Evolutionary conservation across 148 eudicot species (phyloP).

Genomic region (Amaranthus palmeri): DNA sequence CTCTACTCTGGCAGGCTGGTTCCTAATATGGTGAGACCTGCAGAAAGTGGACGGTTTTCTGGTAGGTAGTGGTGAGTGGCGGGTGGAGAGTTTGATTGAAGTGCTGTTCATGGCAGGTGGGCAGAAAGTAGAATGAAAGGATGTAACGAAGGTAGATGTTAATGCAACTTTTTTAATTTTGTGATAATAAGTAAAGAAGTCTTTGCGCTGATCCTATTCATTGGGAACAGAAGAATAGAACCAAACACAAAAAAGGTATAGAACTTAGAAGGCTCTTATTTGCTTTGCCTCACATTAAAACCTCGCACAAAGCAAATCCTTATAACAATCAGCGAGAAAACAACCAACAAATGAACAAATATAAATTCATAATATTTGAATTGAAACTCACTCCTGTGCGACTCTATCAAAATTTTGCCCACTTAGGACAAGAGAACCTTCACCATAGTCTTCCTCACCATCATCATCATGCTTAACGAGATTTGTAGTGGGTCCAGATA

Average conservation of each 20-base stretch:
- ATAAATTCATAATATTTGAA: slow-evolving; percentile 5
- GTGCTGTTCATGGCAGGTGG: too few relatives aligned
- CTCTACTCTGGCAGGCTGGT: not conserved
- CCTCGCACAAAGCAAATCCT: not conserved
- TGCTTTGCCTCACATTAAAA: not conserved
- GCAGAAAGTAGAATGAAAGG: too few relatives aligned
- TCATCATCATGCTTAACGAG: slow-evolving; percentile 78
- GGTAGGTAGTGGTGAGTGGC: too few relatives aligned
- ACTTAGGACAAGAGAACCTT: slow-evolving; percentile 63
- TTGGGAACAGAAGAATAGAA: not conserved
- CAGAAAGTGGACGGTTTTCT: too few relatives aligned
- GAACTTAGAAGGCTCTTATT: not conserved
- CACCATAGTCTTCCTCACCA: slow-evolving; percentile 62
- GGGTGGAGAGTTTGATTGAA: too few relatives aligned
- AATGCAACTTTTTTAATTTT: too few relatives aligned
- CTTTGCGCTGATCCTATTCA: not conserved
- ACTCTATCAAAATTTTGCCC: slow-evolving; percentile 66
- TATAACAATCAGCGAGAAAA: slow-evolving; percentile 1
- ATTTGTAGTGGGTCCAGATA: slow-evolving; percentile 42
- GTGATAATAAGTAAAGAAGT: not conserved
- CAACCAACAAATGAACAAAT: not conserved
- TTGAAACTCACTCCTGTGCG: slow-evolving; percentile 60
- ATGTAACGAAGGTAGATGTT: too few relatives aligned
- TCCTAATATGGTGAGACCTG: too few relatives aligned
- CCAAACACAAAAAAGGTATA: not conserved